Evolutionary conservation across 2,329 filamentous ascomycete genomes (phyloP).

Genomic region (Curvularia sp.): DNA sequence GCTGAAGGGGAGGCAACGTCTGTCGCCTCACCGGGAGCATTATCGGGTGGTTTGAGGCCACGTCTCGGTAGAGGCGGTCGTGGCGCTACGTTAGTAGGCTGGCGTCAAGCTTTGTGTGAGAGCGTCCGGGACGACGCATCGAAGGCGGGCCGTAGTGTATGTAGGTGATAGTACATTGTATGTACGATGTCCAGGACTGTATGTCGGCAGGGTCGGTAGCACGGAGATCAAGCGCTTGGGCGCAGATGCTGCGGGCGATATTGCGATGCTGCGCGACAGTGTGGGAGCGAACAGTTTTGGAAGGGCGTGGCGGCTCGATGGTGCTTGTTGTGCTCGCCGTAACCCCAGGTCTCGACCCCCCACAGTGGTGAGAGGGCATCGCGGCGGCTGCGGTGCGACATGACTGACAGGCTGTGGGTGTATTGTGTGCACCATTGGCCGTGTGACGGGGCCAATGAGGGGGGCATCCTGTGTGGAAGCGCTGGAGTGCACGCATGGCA

Average conservation of each 20-base stretch:
- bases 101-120: constrained; percentile 24
- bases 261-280: constrained; percentile 22
- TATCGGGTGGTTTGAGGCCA: constrained; percentile 13
- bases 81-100: constrained; percentile 23
- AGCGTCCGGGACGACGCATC: constrained; percentile 27
- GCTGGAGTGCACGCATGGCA: constrained; percentile 20
- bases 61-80: constrained; percentile 18
- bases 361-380: constrained; percentile 19
- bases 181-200: too few species aligned
- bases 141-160: constrained; percentile 29
- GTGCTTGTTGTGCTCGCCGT: constrained; percentile 28
- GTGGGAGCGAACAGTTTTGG: constrained; percentile 11
- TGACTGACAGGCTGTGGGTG: constrained; percentile 25
- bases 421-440: constrained; percentile 26
- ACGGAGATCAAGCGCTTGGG: background rate
- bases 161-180: too few species aligned
- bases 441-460: constrained; percentile 21
- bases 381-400: constrained; percentile 29
- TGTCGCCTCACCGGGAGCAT: constrained; percentile 16
- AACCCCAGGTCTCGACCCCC: constrained; percentile 33
- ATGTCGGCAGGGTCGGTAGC: constrained; percentile 16
- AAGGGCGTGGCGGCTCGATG: constrained; percentile 16
- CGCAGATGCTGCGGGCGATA: constrained; percentile 24
- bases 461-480: constrained; percentile 11
- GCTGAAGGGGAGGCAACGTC: constrained; percentile 8